phyloP scores from a whole-genome alignment of 2,329 filamentous ascomycete genomes.

The Aspergillus pseudoviridinutans region DNA sequence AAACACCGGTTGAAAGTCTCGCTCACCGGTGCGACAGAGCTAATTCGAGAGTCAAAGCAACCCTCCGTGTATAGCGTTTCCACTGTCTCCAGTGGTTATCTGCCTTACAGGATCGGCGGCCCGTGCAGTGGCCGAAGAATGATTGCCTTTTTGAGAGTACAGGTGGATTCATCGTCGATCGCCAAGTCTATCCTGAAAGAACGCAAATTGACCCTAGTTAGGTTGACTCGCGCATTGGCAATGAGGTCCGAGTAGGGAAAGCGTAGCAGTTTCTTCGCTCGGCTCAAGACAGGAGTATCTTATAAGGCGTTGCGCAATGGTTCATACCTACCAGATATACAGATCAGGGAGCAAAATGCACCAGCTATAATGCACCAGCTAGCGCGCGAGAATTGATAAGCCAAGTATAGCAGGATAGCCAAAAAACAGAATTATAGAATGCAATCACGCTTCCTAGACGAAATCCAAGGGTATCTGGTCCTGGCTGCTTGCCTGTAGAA shows the following conservation, averaged over 20 bases:
- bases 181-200: neutral
- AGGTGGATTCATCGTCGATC: neutral
- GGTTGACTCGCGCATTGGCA: neutral
- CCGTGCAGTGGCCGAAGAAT: neutral
- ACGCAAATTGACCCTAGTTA: neutral
- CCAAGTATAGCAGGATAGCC: neutral
- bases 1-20: constrained; percentile 10
- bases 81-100: neutral
- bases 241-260: neutral
- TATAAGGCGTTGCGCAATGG: neutral
- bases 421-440: neutral
- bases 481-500: neutral
- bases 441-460: neutral
- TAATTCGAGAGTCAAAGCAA: neutral
- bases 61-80: neutral
- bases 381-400: neutral
- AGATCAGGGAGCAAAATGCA: neutral
- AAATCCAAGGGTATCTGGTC: constrained; percentile 1
- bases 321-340: neutral
- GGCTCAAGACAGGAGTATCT: neutral
- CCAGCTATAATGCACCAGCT: neutral
- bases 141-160: neutral
- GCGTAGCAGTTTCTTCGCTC: neutral
- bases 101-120: neutral
- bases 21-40: neutral